phyloP scores from a whole-genome alignment of 2,329 filamentous ascomycete species.

The Lizonia empirigonia region DNA sequence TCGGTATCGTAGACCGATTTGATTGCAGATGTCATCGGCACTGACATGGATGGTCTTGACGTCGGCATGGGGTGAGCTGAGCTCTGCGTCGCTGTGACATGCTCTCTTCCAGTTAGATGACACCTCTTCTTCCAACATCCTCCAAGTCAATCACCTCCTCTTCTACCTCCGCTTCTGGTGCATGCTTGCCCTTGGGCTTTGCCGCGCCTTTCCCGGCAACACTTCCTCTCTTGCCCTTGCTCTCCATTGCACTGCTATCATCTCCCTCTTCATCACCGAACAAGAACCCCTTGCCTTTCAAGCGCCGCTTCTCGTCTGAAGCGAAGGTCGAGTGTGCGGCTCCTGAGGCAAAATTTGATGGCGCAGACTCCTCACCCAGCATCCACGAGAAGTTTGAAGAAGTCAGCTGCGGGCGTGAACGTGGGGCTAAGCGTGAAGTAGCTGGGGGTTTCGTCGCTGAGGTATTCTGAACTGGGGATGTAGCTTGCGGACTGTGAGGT shows the following conservation, averaged over 20 bases:
- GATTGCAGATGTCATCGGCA: not conserved
- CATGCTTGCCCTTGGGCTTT: slow-evolving; percentile 32
- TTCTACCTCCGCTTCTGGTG: slow-evolving; percentile 35
- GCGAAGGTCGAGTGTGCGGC: slow-evolving; percentile 43
- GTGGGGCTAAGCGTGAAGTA: slow-evolving; percentile 45
- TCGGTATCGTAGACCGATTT: not conserved
- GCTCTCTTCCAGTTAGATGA: slow-evolving; percentile 22
- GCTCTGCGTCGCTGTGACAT: not conserved
- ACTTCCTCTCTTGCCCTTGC: slow-evolving; percentile 30
- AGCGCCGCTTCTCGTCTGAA: slow-evolving; percentile 44
- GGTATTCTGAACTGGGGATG: slow-evolving; percentile 21
- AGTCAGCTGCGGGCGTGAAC: slow-evolving; percentile 67
- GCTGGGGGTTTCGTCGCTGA: slow-evolving; percentile 19
- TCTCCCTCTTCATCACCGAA: slow-evolving; percentile 51
- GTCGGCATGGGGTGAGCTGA: slow-evolving; percentile 1
- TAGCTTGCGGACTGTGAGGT: slow-evolving; percentile 18
- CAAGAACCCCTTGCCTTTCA: slow-evolving; percentile 48
- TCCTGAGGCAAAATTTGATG: slow-evolving; percentile 43
- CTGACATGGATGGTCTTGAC: not conserved
- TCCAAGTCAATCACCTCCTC: slow-evolving; percentile 47
- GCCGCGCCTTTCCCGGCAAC: slow-evolving; percentile 23
- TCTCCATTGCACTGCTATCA: slow-evolving; percentile 23
- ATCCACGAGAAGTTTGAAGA: slow-evolving; percentile 83
- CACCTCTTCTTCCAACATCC: slow-evolving; percentile 41
- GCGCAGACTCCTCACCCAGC: slow-evolving; percentile 56